A percentile compares a stretch with the other conserved stretches of the same genome.
These are phyloP conservation scores for Fomitiporia mediterranea DNA, from an alignment of 1,284 basidiomycete genomes.

Conservation along the genomic window DNA sequence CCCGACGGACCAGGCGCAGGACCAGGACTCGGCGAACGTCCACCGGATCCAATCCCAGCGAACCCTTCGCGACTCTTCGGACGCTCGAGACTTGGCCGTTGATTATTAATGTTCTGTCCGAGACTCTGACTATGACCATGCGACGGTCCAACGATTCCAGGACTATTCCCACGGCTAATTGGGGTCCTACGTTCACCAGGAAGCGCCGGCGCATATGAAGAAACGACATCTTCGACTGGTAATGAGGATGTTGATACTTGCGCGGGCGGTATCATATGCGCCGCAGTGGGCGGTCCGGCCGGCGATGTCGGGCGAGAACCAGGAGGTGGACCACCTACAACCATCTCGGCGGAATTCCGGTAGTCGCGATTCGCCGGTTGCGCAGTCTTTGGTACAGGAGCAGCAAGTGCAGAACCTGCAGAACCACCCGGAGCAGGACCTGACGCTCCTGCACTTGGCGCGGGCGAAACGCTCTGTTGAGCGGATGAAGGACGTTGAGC, in stretches of 20 bases:
- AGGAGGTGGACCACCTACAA: conserved; percentile 71
- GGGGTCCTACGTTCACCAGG: conserved; percentile 73
- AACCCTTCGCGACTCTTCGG: conserved; percentile 57
- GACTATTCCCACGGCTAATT: conserved; percentile 43
- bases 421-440: conserved; percentile 11
- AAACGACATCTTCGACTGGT: conserved; percentile 68
- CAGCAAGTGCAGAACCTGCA: conserved; percentile 12
- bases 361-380: conserved; percentile 40
- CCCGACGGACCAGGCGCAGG: conserved; percentile 37
- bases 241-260: conserved; percentile 35
- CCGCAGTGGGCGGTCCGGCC: conserved; percentile 50
- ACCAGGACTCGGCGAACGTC: conserved; percentile 59
- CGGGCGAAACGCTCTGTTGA: conserved; percentile 26
- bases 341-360: conserved; percentile 58
- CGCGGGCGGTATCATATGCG: conserved; percentile 68
- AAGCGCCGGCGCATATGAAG: conserved; percentile 79
- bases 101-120: conserved; percentile 39
- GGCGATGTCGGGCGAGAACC: conserved; percentile 72
- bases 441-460: conserved; percentile 23
- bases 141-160: conserved; percentile 28
- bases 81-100: conserved; percentile 27
- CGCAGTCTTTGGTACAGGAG: conserved; percentile 8
- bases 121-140: conserved; percentile 27
- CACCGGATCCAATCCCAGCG: conserved; percentile 75
- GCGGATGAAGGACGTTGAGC: conserved; percentile 21